These are phyloP conservation scores for Coprinellus micaceus DNA, from an alignment of 768 basidiomycete species.

Conservation along the genomic window DNA sequence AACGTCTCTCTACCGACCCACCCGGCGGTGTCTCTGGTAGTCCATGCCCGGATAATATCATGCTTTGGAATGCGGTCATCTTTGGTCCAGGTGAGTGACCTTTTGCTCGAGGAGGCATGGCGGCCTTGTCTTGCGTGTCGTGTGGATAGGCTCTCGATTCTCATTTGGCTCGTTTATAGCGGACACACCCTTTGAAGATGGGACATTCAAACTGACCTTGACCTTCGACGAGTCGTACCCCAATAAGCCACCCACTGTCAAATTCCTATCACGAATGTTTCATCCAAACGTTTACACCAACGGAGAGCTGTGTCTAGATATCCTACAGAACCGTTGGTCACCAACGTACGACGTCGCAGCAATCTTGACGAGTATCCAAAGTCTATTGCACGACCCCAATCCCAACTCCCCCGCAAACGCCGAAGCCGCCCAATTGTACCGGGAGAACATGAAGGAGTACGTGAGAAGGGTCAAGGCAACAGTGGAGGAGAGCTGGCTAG, in stretches of 20 bases:
- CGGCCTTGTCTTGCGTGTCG: too few relatives aligned
- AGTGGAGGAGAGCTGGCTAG: constrained; percentile 94
- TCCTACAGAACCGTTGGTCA: constrained; percentile 97
- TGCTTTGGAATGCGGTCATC: constrained; percentile 99
- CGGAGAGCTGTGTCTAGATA: constrained; percentile 97
- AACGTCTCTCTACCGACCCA: constrained; percentile 89
- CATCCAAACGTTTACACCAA: constrained; percentile 99
- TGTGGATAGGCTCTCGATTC: neutral
- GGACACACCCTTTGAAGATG: constrained; percentile 98
- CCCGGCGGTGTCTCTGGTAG: constrained; percentile 96
- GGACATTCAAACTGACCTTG: constrained; percentile 94
- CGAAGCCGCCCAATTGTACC: constrained; percentile 93
- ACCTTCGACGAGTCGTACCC: constrained; percentile 98
- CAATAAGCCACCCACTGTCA: constrained; percentile 96
- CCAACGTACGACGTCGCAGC: constrained; percentile 99
- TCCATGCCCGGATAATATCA: constrained; percentile 97
- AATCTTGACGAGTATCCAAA: constrained; percentile 95
- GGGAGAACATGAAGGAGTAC: constrained; percentile 99
- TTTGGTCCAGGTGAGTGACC: constrained; percentile 85
- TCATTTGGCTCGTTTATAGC: constrained; percentile 41
- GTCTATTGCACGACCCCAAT: constrained; percentile 94
- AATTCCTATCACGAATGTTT: constrained; percentile 97
- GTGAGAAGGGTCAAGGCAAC: constrained; percentile 88
- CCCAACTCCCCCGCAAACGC: constrained; percentile 98
- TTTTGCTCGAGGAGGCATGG: too few relatives aligned